Evolutionary conservation across 2,329 filamentous ascomycete genomes (phyloP), one percentile per base, ranked within the genome.

Genomic region (Leptographium lundbergii): DNA sequence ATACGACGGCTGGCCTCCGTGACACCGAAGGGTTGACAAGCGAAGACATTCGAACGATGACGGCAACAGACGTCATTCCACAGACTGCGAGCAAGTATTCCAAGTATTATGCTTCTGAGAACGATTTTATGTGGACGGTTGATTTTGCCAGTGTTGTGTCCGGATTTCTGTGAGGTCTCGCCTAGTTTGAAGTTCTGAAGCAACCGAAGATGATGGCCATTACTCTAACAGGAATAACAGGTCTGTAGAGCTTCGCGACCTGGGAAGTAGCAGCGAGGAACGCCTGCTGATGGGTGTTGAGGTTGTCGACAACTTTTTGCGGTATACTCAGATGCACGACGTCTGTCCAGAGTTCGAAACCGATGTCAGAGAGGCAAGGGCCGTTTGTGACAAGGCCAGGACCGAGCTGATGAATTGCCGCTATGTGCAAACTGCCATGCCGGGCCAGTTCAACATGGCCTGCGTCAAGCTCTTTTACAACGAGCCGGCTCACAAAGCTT

Each of bases 221-320:
- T 3, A n/a, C n/a, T 45, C 42, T 34, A 45, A 57, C 55, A 50
- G 9, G 11, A 13, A 24, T n/a, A 11, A 14, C 17, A 59, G 57
- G 29, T 55, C 57, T 4, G 51, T 55, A 29, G 52, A 47, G 32
- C 52, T 59, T 24, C 51, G 81, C 0, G 73, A 73, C 29, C 73
- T 81, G 45, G 81, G 81, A 45, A 76, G 81, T 22, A 81, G 82
- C 55, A 79, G 84, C 14, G 75, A 72, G 19, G 68, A 73, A 0
- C 71, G 78, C 14, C 77, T 91, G 62, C 72, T 79, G n/a, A 71
- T 78, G 7, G 84, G 83, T 3, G 82, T 85, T 24, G 78, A 80
- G 39, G 81, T 95, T 0, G 77, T 96, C 48, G 81, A 83, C 61
- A 95, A 94, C 68, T 97, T 97, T 68, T 81, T 96, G 63, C 88